phyloP scores from a whole-genome alignment of 306 rosid species.

The Prunus armeniaca region DNA sequence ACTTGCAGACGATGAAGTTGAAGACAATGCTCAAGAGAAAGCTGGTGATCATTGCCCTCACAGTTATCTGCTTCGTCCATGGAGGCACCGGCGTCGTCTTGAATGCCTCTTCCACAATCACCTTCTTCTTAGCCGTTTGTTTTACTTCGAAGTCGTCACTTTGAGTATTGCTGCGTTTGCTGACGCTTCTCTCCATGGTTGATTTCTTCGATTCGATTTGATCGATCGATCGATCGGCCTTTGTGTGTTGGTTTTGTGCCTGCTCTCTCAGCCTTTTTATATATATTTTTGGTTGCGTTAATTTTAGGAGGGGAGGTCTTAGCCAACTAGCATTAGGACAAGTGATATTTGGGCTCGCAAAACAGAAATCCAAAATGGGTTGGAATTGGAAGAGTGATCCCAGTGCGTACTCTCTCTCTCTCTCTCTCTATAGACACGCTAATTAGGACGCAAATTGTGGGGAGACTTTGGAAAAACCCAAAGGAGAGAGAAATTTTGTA shows the following conservation, averaged over 20 bases:
- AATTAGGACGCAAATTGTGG: too few relatives aligned
- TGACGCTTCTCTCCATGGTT: conserved; percentile 30
- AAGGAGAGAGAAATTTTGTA: too few relatives aligned
- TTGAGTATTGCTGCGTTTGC: neutral
- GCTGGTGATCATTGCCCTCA: conserved; percentile 52
- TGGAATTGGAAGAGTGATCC: too few relatives aligned
- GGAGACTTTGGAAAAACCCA: too few relatives aligned
- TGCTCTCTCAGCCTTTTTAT: neutral
- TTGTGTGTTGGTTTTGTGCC: neutral
- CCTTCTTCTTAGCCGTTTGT: neutral
- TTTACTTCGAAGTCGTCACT: neutral
- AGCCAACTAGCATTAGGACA: neutral
- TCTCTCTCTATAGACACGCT: too few relatives aligned
- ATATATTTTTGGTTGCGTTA: neutral
- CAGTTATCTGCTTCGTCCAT: conserved; percentile 61
- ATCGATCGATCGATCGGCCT: neutral
- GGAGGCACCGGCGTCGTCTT: conserved; percentile 35
- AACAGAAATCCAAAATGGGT: neutral
- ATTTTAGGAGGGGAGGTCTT: neutral
- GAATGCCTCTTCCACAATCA: conserved; percentile 52
- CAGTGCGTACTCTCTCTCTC: too few relatives aligned
- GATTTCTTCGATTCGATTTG: neutral
- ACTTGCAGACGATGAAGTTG: conserved; percentile 64
- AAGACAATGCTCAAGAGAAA: conserved; percentile 48
- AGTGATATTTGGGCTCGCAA: neutral